Evolutionary conservation across 2,329 filamentous ascomycete species (phyloP), one percentile per base, ranked within the genome.

Genomic region (Aspergillus fumigatus): DNA sequence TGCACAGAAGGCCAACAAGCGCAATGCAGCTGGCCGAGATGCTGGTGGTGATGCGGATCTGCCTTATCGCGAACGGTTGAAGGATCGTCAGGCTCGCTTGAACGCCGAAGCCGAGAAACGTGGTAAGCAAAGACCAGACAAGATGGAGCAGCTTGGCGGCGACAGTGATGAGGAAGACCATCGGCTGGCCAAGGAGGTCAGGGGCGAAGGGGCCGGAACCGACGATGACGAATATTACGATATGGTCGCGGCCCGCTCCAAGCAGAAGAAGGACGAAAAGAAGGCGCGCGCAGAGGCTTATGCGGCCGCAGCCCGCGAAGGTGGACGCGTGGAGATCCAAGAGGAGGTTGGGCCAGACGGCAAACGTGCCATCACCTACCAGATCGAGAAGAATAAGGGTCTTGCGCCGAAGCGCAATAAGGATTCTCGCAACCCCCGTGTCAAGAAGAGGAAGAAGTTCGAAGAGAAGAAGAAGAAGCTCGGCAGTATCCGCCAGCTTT

Each of bases 391-490:
- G 85, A 99, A 99, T 78, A 97, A 97, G 83, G 94, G 94, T 32
- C 79, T 99, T 61, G 87, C 90, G 57, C 91, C 92, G 49, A 88
- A 89, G 75, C 83, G 93, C 62, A 95, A 89, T 82, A 97, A 99
- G 85, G 92, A 96, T 66, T 88, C 92, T 57, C 82, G 93, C 61
- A 99, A 99, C 78, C 92, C 94, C 38, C 83, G 94, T 73, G 93
- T 97, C 63, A 99, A 97, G 88, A 97, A 97, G 88, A 86, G 91
- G 76, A 91, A 91, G 85, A 92, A 91, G 85, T 99, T 86, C 74
- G 92, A 95, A 71, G 88, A 92, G 75, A 97, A 96, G 83, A 89
- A 93, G 84, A 97, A 97, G 89, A 97, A 97, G 82, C 77, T 97
- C 70, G 86, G 85, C 68, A 93, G 88, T 71, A 90, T 92, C 80